Evolutionary conservation across 805 yeast species (phyloP), one percentile per base, ranked within the genome.

Genomic region (Yarrowia hollandica): DNA sequence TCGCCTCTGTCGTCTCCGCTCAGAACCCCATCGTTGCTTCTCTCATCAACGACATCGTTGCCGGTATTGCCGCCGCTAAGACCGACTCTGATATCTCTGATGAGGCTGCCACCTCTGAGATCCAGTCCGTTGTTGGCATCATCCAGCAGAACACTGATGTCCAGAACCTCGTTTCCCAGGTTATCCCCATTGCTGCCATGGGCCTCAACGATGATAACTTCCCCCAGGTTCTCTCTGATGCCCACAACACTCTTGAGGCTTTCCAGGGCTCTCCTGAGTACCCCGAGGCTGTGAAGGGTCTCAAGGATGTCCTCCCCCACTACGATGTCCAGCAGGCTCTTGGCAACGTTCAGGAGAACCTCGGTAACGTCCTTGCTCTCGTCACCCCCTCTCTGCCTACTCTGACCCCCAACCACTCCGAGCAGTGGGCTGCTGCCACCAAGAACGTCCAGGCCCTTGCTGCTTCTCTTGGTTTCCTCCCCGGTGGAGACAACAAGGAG

Each of bases 11-110:
- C 22, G 58, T 37, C 33, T 52, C 58, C 14, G 58, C 58, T 21
- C 58, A 52, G 58, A 37, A 52, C 44, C 44, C 44, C 58, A 35
- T 52, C 23, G 58, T 52, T 34, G 44, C 33, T 25, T 52, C 58
- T 14, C 34, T 52, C 26, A 19, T 37, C 26, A 35, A 35, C 58
- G 34, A 52, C 28, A 26, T 52, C 16, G 58, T 52, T 10, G 42
- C 31, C 19, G 44, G 44, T 11, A 52, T 52, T 35, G 58, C 44
- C n/a, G 22, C 58, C 19, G 58, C 58, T 28, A 52, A 52, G 58
- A 52, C 58, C 19, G 58, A 26, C 44, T 6, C 10, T 19, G 25
- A n/a, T 11, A 15, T 48, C 15, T 52, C 58, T 21, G 58, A 52
- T 14, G 58, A 52, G 44, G 44, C 42, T 18, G 58, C 44, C 44